These are phyloP conservation scores for Biscutella auriculata DNA, from an alignment of 441 rosid genomes.

Conservation along the genomic window DNA sequence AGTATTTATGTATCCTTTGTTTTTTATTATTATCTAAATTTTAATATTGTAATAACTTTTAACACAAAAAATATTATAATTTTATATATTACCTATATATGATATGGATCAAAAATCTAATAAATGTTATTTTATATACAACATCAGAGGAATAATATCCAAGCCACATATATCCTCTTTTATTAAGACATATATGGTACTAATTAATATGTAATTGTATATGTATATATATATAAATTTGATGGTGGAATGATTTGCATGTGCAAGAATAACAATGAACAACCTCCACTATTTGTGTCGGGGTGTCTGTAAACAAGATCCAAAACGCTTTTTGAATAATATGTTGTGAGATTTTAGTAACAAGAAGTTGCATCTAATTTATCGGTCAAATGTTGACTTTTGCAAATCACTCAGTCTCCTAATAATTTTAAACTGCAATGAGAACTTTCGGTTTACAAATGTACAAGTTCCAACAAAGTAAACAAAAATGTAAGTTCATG, in stretches of 20 bases:
- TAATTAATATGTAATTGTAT: background rate
- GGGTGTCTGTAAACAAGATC: background rate
- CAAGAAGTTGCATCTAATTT: background rate
- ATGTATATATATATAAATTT: background rate
- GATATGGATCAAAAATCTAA: too few relatives aligned
- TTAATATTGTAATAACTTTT: too few relatives aligned
- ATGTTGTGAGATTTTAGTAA: background rate
- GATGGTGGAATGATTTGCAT: background rate
- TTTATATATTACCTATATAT: too few relatives aligned
- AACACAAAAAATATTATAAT: too few relatives aligned
- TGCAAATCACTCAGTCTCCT: background rate
- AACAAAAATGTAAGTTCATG: too few relatives aligned
- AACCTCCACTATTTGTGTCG: conserved; percentile 5
- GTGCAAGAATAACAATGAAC: background rate
- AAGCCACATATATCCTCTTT: background rate
- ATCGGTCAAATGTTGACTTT: conserved; percentile 7
- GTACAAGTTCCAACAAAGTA: background rate
- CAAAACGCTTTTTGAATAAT: conserved; percentile 5
- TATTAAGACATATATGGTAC: background rate
- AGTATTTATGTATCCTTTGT: too few relatives aligned
- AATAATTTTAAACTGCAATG: background rate
- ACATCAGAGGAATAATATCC: background rate
- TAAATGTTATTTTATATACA: too few relatives aligned
- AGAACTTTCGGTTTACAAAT: background rate
- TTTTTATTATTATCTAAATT: too few relatives aligned